Conservation (phyloP, 2,329 filamentous ascomycete species). For the Pestalotiopsis fici region DNA sequence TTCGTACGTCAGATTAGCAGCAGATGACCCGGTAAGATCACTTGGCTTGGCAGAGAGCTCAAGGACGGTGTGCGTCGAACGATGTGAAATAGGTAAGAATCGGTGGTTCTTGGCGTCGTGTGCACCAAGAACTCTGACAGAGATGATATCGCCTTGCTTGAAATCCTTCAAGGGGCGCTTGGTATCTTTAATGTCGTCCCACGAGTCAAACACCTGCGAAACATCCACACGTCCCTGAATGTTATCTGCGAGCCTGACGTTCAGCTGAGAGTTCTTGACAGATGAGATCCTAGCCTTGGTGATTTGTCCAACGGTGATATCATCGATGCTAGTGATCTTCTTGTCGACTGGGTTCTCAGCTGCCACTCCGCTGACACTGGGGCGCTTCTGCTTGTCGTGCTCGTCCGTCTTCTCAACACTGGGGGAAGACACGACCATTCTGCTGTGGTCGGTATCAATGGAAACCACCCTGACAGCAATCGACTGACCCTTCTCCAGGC, state of each 20-base stretch:
- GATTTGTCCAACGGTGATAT: constrained; percentile 72
- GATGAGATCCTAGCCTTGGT: constrained; percentile 80
- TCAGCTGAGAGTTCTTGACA: constrained; percentile 88
- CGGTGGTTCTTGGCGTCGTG: constrained; percentile 89
- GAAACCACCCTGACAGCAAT: constrained; percentile 72
- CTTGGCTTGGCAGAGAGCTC: constrained; percentile 83
- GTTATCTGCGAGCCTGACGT: constrained; percentile 84
- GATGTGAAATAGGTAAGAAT: constrained; percentile 89
- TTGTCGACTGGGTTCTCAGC: constrained; percentile 60
- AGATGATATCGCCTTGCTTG: constrained; percentile 67
- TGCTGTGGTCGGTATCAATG: constrained; percentile 68
- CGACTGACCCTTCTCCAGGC: constrained; percentile 75
- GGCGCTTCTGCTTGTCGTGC: constrained; percentile 31
- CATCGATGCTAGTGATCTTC: constrained; percentile 63
- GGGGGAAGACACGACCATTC: constrained; percentile 61
- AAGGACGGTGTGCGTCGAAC: constrained; percentile 77
- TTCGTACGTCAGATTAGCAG: constrained; percentile 65
- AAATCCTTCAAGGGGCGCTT: constrained; percentile 81
- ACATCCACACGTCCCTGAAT: constrained; percentile 91
- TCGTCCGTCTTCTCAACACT: constrained; percentile 47
- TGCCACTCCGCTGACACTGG: constrained; percentile 35
- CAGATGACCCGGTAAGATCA: constrained; percentile 50
- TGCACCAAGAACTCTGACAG: constrained; percentile 79
- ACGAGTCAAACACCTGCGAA: constrained; percentile 85
- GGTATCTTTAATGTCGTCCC: constrained; percentile 81